A percentile compares a stretch with the other conserved stretches of the same genome.
Evolutionary conservation across 2,329 filamentous ascomycete species (phyloP).

Genomic region (Zymoseptoria crescenta): DNA sequence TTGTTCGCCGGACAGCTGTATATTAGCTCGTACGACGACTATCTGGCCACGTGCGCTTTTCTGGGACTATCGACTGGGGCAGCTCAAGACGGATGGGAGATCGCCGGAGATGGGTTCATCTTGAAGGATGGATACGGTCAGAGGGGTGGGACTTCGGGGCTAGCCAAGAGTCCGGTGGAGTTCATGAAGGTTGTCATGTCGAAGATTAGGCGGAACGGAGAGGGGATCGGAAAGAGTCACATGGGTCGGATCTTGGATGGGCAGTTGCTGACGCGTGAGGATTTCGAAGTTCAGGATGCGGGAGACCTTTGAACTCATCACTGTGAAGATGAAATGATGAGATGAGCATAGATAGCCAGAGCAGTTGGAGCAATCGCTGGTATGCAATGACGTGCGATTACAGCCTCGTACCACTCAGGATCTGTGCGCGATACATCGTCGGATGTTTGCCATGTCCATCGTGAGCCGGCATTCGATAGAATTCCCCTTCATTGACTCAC

Average conservation of each 20-base stretch:
- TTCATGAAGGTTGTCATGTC: constrained; percentile 20
- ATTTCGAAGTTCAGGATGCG: constrained; percentile 5
- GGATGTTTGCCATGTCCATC: too few relatives aligned
- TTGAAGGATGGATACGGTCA: constrained; percentile 11
- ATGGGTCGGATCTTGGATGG: constrained; percentile 21
- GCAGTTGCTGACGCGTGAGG: constrained; percentile 6
- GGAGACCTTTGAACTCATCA: not conserved
- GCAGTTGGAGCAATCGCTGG: too few relatives aligned
- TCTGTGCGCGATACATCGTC: too few relatives aligned
- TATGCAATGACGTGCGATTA: too few relatives aligned
- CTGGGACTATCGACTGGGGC: constrained; percentile 12
- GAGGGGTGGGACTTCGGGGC: constrained; percentile 1
- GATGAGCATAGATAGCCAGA: too few relatives aligned
- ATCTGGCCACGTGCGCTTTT: constrained; percentile 28
- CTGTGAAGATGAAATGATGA: too few relatives aligned
- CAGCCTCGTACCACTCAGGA: too few relatives aligned
- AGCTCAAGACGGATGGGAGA: constrained; percentile 10
- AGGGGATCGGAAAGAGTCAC: constrained; percentile 21
- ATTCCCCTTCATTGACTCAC: too few relatives aligned
- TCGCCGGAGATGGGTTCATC: constrained; percentile 20
- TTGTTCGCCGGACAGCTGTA: constrained; percentile 64
- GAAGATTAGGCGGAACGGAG: constrained; percentile 17
- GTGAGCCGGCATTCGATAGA: too few relatives aligned
- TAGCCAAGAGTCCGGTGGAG: constrained; percentile 14
- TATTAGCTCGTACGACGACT: constrained; percentile 48